These are phyloP conservation scores for Trichosporon sp. DNA, from an alignment of 1,284 basidiomycete species.

Conservation along the genomic window DNA sequence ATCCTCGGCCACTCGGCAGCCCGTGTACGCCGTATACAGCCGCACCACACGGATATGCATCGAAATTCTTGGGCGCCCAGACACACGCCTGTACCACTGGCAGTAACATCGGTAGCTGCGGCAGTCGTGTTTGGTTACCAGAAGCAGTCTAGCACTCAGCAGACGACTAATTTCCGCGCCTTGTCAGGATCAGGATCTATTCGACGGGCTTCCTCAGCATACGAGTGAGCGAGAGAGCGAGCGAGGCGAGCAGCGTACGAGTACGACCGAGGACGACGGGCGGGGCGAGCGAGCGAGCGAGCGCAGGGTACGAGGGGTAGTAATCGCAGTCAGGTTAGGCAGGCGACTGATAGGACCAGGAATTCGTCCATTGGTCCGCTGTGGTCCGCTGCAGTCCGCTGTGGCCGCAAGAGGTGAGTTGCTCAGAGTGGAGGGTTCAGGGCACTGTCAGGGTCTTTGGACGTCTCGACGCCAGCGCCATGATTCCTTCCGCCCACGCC, in stretches of 20 bases:
- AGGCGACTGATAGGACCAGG: background rate
- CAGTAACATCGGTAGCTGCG: too few relatives aligned
- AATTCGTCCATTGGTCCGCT: conserved; percentile 1
- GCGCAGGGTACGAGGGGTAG: background rate
- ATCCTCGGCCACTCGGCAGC: background rate
- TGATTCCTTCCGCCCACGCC: background rate
- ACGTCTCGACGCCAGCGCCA: background rate
- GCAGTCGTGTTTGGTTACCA: background rate
- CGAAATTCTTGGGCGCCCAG: too few relatives aligned
- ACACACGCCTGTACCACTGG: too few relatives aligned
- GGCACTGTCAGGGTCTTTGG: background rate
- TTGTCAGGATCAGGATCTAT: background rate
- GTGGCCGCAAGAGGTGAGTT: background rate
- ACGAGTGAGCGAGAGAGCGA: too few relatives aligned
- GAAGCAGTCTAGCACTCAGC: background rate
- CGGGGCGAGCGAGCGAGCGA: background rate
- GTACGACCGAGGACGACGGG: background rate
- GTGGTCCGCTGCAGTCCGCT: background rate
- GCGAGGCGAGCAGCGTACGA: background rate
- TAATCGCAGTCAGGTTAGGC: conserved; percentile 1
- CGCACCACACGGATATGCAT: too few relatives aligned
- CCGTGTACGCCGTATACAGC: too few relatives aligned
- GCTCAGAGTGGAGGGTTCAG: background rate
- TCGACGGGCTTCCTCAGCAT: background rate
- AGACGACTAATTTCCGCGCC: background rate